phyloP scores from a whole-genome alignment of 345 rosid species.

The Heritiera littoralis region DNA sequence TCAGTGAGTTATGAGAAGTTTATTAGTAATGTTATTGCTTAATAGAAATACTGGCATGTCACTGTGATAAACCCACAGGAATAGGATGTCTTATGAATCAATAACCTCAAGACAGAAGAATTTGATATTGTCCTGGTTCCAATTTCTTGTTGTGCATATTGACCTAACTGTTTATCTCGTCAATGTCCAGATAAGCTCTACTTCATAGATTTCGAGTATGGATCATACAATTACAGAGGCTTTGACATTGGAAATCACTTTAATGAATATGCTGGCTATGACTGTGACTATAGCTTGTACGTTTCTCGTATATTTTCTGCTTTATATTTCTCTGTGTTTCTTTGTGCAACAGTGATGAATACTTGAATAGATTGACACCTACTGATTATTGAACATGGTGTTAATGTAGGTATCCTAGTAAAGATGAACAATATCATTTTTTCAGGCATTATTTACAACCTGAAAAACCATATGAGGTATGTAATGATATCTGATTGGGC shows the following conservation, averaged over 20 bases:
- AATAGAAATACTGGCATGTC: not conserved
- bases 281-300: conserved; percentile 87
- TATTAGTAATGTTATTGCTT: not conserved
- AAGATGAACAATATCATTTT: conserved; percentile 84
- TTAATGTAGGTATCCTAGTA: conserved; percentile 69
- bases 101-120: not conserved
- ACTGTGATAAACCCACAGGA: not conserved
- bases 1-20: not conserved
- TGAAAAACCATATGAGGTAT: conserved; percentile 76
- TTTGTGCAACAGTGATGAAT: not conserved
- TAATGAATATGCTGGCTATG: conserved; percentile 93
- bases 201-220: conserved; percentile 90
- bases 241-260: conserved; percentile 94
- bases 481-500: conserved; percentile 27
- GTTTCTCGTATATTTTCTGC: conserved; percentile 30
- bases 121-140: not conserved
- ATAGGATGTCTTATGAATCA: not conserved
- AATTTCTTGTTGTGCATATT: conserved; percentile 8
- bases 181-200: conserved; percentile 65
- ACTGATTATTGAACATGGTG: conserved; percentile 25
- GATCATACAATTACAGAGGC: conserved; percentile 92
- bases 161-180: conserved; percentile 21
- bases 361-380: not conserved
- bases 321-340: not conserved
- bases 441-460: conserved; percentile 80